Percentiles rank a stretch among this genome's conserved stretches.
Conservation (phyloP, 2,329 filamentous ascomycete species). For the Leptographium flavum region DNA sequence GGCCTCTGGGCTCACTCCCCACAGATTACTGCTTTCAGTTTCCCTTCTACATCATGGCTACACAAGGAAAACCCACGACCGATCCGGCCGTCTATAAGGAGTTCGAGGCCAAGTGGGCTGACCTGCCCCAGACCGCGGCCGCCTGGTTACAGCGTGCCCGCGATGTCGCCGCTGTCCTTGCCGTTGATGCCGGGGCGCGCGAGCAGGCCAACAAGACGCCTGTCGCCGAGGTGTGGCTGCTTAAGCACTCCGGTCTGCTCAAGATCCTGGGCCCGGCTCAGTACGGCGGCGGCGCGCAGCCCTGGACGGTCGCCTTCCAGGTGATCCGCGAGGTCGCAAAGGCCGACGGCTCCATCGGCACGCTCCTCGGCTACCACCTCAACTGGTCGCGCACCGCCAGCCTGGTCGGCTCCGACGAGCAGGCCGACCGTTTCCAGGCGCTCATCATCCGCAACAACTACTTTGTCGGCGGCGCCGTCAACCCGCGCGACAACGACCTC, state of each 20-base stretch:
- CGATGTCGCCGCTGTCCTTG: slow-evolving; percentile 23
- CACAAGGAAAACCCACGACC: slow-evolving; percentile 8
- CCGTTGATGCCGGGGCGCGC: slow-evolving; percentile 18
- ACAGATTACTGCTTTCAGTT: no score
- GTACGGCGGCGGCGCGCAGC: slow-evolving; percentile 28
- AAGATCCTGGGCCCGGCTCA: slow-evolving; percentile 24
- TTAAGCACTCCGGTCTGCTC: slow-evolving; percentile 26
- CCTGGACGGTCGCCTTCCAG: slow-evolving; percentile 38
- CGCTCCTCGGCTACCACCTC: slow-evolving; percentile 51
- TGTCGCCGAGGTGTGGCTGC: slow-evolving; percentile 22
- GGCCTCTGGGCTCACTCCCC: no score
- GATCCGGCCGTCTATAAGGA: slow-evolving; percentile 24
- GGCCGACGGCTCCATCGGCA: slow-evolving; percentile 49
- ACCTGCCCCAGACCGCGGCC: slow-evolving; percentile 16
- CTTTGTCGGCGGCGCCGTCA: slow-evolving; percentile 52
- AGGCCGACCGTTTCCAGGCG: slow-evolving; percentile 40
- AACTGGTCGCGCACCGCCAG: slow-evolving; percentile 48
- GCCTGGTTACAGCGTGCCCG: slow-evolving; percentile 24
- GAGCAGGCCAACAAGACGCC: slow-evolving; percentile 26
- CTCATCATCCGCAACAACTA: slow-evolving; percentile 49
- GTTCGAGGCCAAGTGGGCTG: slow-evolving; percentile 21
- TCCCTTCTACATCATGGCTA: background rate
- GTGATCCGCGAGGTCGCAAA: slow-evolving; percentile 48
- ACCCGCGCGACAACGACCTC: slow-evolving; percentile 48
- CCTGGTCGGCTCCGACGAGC: slow-evolving; percentile 44